Conservation (phyloP, 768 basidiomycete genomes). For the Trametes cubensis region DNA sequence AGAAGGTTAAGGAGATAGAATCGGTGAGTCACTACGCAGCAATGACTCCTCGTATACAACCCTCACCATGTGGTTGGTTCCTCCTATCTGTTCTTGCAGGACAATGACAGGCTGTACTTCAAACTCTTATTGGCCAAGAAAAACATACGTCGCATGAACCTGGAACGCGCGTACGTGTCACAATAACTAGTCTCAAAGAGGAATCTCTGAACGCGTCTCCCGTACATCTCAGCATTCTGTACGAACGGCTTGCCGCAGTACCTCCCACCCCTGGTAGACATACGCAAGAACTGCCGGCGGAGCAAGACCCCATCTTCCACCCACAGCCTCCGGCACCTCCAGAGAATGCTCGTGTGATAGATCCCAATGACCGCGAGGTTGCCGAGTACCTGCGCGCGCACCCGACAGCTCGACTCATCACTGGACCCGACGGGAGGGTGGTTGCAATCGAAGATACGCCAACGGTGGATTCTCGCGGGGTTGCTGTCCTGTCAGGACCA, state of each 20-base stretch:
- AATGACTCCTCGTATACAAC: not conserved
- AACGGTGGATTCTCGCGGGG: conserved; percentile 26
- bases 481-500: conserved; percentile 19
- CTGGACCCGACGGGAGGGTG: conserved; percentile 52
- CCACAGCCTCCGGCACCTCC: conserved; percentile 31
- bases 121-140: conserved; percentile 80
- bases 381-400: conserved; percentile 54
- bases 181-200: not conserved
- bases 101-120: conserved; percentile 86
- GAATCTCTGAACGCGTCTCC: conserved; percentile 19
- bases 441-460: conserved; percentile 53
- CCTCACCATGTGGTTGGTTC: conserved; percentile 7
- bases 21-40: conserved; percentile 49
- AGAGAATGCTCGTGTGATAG: conserved; percentile 28
- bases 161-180: conserved; percentile 80
- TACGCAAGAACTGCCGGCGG: conserved; percentile 31
- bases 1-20: conserved; percentile 88
- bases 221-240: conserved; percentile 58
- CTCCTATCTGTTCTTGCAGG: conserved; percentile 45
- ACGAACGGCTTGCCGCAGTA: conserved; percentile 70
- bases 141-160: conserved; percentile 82
- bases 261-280: conserved; percentile 53
- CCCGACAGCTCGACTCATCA: conserved; percentile 48
- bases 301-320: conserved; percentile 31
- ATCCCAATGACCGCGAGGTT: conserved; percentile 51